Base-by-base conservation (phyloP, 108 stramenopile genomes). In the Discostella pseudostelligera region DNA sequence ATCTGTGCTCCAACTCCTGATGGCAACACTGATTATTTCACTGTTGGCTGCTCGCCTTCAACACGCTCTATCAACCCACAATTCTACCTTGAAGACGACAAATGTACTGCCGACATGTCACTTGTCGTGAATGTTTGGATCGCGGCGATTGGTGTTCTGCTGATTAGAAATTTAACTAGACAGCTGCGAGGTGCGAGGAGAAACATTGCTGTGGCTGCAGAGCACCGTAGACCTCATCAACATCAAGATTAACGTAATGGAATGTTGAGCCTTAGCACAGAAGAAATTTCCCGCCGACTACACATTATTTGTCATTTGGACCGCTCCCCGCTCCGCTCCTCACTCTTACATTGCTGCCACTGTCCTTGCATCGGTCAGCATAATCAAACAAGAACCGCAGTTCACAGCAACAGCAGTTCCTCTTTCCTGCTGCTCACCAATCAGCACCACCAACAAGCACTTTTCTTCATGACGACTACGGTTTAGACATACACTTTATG, bases 21-120 rank as follows among this genome's bases (percentile, higher is more conserved):
- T 32, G 74, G 44, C 21, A 84, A 61, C 51, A 72, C 51, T 0
- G 60, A 65, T 35, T 59, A 61, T 43, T 32, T 45, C 3, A 45
- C 55, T 2, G 45, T 45, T 32, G 81, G 83, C 3, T 92, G 90
- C 67, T 89, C 85, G 37, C 81, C 86, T 40, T 73, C 86, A 24
- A 53, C 81, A 9, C 68, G 83, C 50, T 78, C 79, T 37, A 88
- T 84, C 16, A 81, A 87, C 45, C 67, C 86, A 29, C 71, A 87
- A 37, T 88, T 87, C 63, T 79, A 85, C 51, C 56, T 86, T 10
- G 59, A 64, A 16, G 83, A 84, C 35, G 83, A 84, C 35, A 67
- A 70, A 40, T 93, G 91, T 76, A 79, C 77, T 2, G 74, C 81
- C 17, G 91, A 93, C 61, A 44, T 88, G 60, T 45, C 62, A n/a